Evolutionary conservation across 75 land plant species (phyloP).

Genomic region (Sequoia sempervirens): DNA sequence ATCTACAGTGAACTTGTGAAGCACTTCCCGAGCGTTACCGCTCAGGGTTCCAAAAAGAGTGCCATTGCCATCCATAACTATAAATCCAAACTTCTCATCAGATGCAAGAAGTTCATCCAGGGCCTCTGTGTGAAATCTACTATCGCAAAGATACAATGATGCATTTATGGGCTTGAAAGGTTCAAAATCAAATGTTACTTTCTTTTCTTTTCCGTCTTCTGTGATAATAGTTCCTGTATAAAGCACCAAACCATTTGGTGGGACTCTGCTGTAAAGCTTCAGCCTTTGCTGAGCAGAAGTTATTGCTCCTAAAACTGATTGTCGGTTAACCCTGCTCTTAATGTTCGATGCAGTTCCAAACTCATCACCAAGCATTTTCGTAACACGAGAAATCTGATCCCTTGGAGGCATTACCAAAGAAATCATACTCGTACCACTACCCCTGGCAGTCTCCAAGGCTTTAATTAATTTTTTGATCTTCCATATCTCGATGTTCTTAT

Average conservation of each 20-base stretch:
- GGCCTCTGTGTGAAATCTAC: constrained; percentile 28
- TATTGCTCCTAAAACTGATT: constrained; percentile 34
- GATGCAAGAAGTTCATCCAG: constrained; percentile 36
- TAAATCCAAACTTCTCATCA: constrained; percentile 61
- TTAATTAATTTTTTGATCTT: constrained; percentile 43
- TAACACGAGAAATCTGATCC: constrained; percentile 26
- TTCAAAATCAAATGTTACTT: constrained; percentile 29
- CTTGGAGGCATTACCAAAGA: constrained; percentile 33
- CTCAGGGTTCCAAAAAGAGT: constrained; percentile 34
- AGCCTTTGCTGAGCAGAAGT: constrained; percentile 35
- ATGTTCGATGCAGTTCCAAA: constrained; percentile 37
- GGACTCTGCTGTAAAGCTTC: constrained; percentile 33
- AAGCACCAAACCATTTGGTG: constrained; percentile 31
- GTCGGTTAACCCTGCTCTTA: constrained; percentile 31
- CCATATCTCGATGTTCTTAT: constrained; percentile 51
- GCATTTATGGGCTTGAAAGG: constrained; percentile 33
- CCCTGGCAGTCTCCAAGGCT: constrained; percentile 24
- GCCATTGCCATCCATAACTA: constrained; percentile 59
- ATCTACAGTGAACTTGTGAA: constrained; percentile 29
- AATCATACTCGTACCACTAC: constrained; percentile 36
- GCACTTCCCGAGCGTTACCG: constrained; percentile 28
- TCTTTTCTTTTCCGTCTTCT: constrained; percentile 34
- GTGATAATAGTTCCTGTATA: constrained; percentile 39
- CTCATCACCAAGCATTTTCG: constrained; percentile 34
- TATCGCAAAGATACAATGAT: constrained; percentile 28